Percentiles rank a stretch among this genome's conserved stretches.
phyloP scores from a whole-genome alignment of 441 rosid genomes.

The Geranium incanum region DNA sequence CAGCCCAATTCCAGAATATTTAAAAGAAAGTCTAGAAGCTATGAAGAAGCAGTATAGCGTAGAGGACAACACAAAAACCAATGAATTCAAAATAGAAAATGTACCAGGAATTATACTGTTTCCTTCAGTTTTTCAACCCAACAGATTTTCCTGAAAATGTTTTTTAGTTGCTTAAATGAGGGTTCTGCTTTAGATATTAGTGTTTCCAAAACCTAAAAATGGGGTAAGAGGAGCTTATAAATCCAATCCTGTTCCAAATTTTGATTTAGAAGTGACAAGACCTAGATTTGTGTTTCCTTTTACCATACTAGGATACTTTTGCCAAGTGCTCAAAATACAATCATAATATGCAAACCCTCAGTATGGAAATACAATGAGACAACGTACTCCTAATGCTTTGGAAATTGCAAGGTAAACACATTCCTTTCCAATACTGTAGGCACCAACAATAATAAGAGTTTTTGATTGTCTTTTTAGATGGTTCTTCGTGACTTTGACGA shows the following conservation, averaged over 20 bases:
- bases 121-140: neutral
- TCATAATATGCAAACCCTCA: neutral
- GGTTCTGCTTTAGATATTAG: neutral
- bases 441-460: slow-evolving; percentile 68
- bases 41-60: neutral
- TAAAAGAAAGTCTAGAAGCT: neutral
- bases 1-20: neutral
- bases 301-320: neutral
- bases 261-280: neutral
- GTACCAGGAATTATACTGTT: neutral
- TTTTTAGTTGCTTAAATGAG: neutral
- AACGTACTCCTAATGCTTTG: slow-evolving; percentile 58
- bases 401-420: slow-evolving; percentile 72
- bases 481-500: slow-evolving; percentile 46
- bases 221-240: neutral
- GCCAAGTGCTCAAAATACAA: neutral
- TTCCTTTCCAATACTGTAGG: slow-evolving; percentile 80
- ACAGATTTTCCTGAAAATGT: neutral
- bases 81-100: neutral
- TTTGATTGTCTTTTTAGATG: slow-evolving; percentile 53
- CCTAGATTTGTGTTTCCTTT: neutral
- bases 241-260: neutral
- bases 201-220: neutral
- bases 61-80: neutral
- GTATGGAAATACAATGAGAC: slow-evolving; percentile 6